Conservation (phyloP, 2,329 filamentous ascomycete genomes). For the Penicillium hesseltinei region DNA sequence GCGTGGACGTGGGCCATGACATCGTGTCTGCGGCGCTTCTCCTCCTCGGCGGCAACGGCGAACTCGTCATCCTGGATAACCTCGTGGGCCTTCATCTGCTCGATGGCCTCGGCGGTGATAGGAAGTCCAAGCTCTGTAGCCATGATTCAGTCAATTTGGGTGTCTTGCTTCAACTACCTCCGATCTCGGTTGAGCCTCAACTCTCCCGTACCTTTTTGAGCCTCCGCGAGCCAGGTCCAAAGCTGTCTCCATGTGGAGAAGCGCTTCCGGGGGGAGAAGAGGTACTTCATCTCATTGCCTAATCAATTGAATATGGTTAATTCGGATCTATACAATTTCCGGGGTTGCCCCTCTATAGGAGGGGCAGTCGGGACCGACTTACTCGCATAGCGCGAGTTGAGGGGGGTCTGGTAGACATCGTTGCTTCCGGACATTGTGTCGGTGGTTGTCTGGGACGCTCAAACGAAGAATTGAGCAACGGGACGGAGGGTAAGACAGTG, state of each 20-base stretch:
- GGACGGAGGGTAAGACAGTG: slow-evolving; percentile 13
- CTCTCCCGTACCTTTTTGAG: slow-evolving; percentile 56
- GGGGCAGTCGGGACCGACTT: slow-evolving; percentile 22
- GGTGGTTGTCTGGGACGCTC: slow-evolving; percentile 17
- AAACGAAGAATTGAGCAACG: slow-evolving; percentile 25
- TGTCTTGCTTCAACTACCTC: slow-evolving; percentile 10
- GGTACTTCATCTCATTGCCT: slow-evolving; percentile 67
- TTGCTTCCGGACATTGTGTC: slow-evolving; percentile 42
- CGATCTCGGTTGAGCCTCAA: slow-evolving; percentile 14
- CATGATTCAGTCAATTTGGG: slow-evolving; percentile 26
- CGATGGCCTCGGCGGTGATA: slow-evolving; percentile 72
- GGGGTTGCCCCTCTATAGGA: slow-evolving; percentile 13
- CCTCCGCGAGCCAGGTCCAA: slow-evolving; percentile 81
- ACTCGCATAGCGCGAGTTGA: slow-evolving; percentile 71
- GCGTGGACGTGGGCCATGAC: slow-evolving; percentile 68
- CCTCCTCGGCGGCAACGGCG: slow-evolving; percentile 69
- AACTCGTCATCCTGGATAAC: slow-evolving; percentile 77
- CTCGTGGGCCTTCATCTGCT: slow-evolving; percentile 72
- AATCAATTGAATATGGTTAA: slow-evolving; percentile 21
- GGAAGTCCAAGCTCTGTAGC: slow-evolving; percentile 66
- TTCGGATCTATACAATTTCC: slow-evolving; percentile 9
- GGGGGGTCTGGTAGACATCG: slow-evolving; percentile 65
- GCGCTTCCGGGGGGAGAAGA: slow-evolving; percentile 75
- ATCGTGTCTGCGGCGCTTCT: slow-evolving; percentile 68
- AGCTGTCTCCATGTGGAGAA: slow-evolving; percentile 79